These are phyloP conservation scores for Camelina hispida DNA, from an alignment of 345 rosid genomes.

Conservation along the genomic window DNA sequence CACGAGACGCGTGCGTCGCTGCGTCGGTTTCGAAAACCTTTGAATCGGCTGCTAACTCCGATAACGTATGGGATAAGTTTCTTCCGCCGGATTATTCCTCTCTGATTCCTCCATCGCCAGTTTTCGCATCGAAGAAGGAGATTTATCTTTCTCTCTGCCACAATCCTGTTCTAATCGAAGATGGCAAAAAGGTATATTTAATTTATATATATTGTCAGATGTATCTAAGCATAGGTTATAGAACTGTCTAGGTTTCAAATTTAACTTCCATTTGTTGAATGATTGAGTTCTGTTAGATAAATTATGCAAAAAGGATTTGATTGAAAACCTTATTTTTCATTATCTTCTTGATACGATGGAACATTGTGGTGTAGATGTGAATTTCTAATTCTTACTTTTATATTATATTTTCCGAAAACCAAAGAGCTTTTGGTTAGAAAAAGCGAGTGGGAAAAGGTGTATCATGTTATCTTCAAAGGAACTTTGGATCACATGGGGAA, in stretches of 20 bases:
- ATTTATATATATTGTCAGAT: too few relatives aligned
- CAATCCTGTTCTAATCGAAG: conserved; percentile 45
- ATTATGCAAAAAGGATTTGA: neutral
- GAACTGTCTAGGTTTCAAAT: neutral
- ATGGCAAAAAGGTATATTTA: conserved; percentile 50
- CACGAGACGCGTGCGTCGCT: conserved; percentile 52
- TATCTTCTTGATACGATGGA: neutral
- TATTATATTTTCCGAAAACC: neutral
- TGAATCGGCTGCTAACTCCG: conserved; percentile 50
- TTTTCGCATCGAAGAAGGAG: conserved; percentile 49
- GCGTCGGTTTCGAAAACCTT: conserved; percentile 52
- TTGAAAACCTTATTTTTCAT: neutral
- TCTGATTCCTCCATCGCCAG: conserved; percentile 37
- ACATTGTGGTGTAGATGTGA: neutral
- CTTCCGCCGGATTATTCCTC: conserved; percentile 47
- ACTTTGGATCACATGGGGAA: conserved; percentile 57
- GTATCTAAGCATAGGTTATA: too few relatives aligned
- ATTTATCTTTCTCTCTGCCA: conserved; percentile 54
- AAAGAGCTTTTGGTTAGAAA: conserved; percentile 58
- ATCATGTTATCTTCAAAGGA: conserved; percentile 57
- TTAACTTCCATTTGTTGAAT: neutral
- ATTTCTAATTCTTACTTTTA: neutral
- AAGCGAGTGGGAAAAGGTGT: conserved; percentile 54
- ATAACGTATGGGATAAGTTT: conserved; percentile 61
- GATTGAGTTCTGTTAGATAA: neutral